These are phyloP conservation scores for Podospora comata DNA, from an alignment of 495 filamentous ascomycete genomes.

Conservation along the genomic window DNA sequence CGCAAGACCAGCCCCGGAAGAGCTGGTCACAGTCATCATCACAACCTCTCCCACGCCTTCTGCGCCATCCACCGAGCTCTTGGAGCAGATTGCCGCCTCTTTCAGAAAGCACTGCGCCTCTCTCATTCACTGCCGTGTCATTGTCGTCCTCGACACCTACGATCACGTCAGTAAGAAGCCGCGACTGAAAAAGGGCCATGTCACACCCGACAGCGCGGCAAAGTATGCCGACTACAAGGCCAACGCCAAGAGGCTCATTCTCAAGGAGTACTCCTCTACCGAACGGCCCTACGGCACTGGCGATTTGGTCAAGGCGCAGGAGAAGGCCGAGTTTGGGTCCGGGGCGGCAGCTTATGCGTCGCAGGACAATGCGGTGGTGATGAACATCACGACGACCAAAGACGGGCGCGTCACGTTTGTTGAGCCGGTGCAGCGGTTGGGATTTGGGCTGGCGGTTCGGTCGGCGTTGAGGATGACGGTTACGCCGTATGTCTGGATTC, in stretches of 20 bases:
- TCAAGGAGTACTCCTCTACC: constrained; percentile 27
- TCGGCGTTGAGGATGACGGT: constrained; percentile 39
- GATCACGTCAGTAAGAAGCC: constrained; percentile 37
- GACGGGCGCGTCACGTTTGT: constrained; percentile 41
- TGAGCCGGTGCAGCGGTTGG: constrained; percentile 41
- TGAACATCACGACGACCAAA: constrained; percentile 33
- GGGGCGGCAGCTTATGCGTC: constrained; percentile 24
- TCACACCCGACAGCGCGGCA: constrained; percentile 39
- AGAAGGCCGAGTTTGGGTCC: constrained; percentile 43
- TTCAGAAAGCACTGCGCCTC: constrained; percentile 38
- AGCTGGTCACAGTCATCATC: constrained; percentile 44
- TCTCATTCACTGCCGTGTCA: constrained; percentile 36
- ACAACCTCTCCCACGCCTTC: constrained; percentile 50
- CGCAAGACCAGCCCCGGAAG: not conserved
- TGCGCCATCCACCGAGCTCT: constrained; percentile 44
- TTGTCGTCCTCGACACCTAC: constrained; percentile 47
- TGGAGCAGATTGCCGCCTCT: constrained; percentile 37
- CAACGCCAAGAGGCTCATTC: constrained; percentile 39
- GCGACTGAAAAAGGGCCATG: constrained; percentile 45
- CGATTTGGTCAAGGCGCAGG: constrained; percentile 21
- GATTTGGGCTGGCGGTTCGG: constrained; percentile 46
- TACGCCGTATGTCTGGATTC: constrained; percentile 49
- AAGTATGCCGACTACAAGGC: constrained; percentile 40
- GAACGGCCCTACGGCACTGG: constrained; percentile 1
- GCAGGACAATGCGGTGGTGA: constrained; percentile 35